Evolutionary conservation across 345 rosid species (phyloP), one percentile per base, ranked within the genome.

Genomic region (Mangifera indica): DNA sequence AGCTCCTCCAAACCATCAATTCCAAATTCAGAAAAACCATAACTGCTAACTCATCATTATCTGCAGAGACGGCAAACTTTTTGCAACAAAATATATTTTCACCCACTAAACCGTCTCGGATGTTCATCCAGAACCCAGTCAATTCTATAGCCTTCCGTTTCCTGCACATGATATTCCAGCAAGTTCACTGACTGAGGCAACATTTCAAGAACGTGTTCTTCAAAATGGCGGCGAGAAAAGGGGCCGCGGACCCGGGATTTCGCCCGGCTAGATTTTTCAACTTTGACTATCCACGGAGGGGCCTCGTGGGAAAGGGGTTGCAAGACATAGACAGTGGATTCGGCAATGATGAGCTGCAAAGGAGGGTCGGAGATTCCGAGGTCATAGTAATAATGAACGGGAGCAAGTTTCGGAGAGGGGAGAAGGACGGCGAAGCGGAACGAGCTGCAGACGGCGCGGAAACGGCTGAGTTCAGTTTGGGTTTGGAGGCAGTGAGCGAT

Each of bases 361-460:
- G 25, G 34, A 56, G 14, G 25, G 4, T 24, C 14, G 26, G 60
- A 49, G 34, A 37, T 37, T 37, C 14, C 17, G 5, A 17, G 25
- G 1, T 49, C 7, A 12, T 5, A 17, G 53, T 49, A 49, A 49
- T 5, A 49, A 49, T 15, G 53, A 18, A 49, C 18, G 1, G 6
- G 53, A 5, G 7, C 7, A 0, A 18, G 29, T 24, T 61, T 53
- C 14, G 21, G 2, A 6, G 42, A 37, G 42, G 42, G 42, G 20
- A 42, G 63, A 42, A 73, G 73, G 63, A 72, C 3, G 32, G 63
- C 59, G 46, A 63, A 66, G 2, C 78, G 77, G 76, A 78, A 82
- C 13, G 74, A n/a, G 7, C 26, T 53, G 78, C 80, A 82, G 72
- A 76, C 82, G 42, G 76, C 70, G 37, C 78, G 68, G 52, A 79